Conservation (phyloP, 2,329 filamentous ascomycete genomes). For the Aureobasidium sp. region DNA sequence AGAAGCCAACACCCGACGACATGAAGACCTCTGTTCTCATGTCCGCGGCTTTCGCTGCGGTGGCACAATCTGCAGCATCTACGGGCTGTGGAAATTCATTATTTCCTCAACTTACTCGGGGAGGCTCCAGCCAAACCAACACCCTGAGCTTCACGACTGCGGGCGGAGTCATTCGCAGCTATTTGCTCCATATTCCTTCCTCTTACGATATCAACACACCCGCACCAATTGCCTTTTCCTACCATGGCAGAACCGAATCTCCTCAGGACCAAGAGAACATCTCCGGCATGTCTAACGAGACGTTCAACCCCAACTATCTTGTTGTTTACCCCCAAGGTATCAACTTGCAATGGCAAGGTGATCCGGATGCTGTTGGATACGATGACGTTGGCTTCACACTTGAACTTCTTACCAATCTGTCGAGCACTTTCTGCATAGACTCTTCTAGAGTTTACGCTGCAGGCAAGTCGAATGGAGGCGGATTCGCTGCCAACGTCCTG, state of each 20-base stretch:
- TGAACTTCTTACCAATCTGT: slow-evolving; percentile 35
- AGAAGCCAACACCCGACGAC: not conserved
- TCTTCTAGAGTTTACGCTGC: slow-evolving; percentile 36
- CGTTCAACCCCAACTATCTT: slow-evolving; percentile 39
- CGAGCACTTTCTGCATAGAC: slow-evolving; percentile 39
- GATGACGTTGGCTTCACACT: slow-evolving; percentile 39
- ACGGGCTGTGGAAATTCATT: slow-evolving; percentile 23
- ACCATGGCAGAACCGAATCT: slow-evolving; percentile 38
- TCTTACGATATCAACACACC: slow-evolving; percentile 34
- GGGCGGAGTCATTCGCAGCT: slow-evolving; percentile 25
- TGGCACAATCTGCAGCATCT: slow-evolving; percentile 4
- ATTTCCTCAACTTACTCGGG: slow-evolving; percentile 18
- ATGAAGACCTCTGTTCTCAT: not conserved
- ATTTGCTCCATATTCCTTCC: slow-evolving; percentile 34
- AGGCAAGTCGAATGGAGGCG: slow-evolving; percentile 50
- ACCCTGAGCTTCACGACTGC: slow-evolving; percentile 20
- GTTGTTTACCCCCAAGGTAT: slow-evolving; percentile 40
- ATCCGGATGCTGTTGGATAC: slow-evolving; percentile 33
- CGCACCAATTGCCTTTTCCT: slow-evolving; percentile 42
- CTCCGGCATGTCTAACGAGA: slow-evolving; percentile 40
- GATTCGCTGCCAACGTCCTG: slow-evolving; percentile 40
- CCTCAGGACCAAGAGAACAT: slow-evolving; percentile 35
- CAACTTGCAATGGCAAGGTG: slow-evolving; percentile 35
- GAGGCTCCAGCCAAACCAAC: slow-evolving; percentile 20
- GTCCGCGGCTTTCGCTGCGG: not conserved